Evolutionary conservation across 2,329 filamentous ascomycete genomes (phyloP).

Genomic region (Calonectria hongkongensis): DNA sequence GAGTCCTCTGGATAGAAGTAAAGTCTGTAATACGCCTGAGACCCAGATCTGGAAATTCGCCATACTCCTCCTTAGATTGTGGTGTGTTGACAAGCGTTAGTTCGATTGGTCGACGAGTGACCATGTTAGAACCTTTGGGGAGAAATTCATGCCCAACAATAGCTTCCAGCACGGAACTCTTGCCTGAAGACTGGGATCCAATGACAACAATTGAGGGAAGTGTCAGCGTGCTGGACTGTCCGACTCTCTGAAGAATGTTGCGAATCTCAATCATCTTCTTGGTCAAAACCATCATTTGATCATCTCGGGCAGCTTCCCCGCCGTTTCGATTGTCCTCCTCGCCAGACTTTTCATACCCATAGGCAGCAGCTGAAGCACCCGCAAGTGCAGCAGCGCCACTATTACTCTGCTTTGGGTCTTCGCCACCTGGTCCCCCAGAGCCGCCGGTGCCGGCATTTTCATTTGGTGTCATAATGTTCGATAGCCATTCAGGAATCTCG

Average conservation of each 20-base stretch:
- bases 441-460: slow-evolving; percentile 75
- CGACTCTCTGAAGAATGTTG: slow-evolving; percentile 91
- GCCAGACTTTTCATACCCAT: slow-evolving; percentile 82
- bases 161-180: slow-evolving; percentile 96
- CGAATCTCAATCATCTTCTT: slow-evolving; percentile 99
- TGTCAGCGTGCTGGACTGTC: slow-evolving; percentile 90
- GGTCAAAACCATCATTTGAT: slow-evolving; percentile 99
- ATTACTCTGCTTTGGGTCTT: slow-evolving; percentile 75
- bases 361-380: slow-evolving; percentile 84
- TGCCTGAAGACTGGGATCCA: slow-evolving; percentile 97
- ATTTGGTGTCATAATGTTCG: slow-evolving; percentile 79
- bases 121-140: slow-evolving; percentile 99
- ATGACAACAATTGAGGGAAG: slow-evolving; percentile 99
- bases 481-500: slow-evolving; percentile 84
- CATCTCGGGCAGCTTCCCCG: slow-evolving; percentile 85
- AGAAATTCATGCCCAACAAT: slow-evolving; percentile 99
- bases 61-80: slow-evolving; percentile 89
- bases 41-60: slow-evolving; percentile 95
- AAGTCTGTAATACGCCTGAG: slow-evolving; percentile 95
- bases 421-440: slow-evolving; percentile 68
- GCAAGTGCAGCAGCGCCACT: slow-evolving; percentile 77
- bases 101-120: slow-evolving; percentile 95
- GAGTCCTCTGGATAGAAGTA: slow-evolving; percentile 90
- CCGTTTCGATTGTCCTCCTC: slow-evolving; percentile 78
- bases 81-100: slow-evolving; percentile 97